Evolutionary conservation across 192 early-diverging fungal genomes (phyloP).

Genomic region (Backusella morwellensis): DNA sequence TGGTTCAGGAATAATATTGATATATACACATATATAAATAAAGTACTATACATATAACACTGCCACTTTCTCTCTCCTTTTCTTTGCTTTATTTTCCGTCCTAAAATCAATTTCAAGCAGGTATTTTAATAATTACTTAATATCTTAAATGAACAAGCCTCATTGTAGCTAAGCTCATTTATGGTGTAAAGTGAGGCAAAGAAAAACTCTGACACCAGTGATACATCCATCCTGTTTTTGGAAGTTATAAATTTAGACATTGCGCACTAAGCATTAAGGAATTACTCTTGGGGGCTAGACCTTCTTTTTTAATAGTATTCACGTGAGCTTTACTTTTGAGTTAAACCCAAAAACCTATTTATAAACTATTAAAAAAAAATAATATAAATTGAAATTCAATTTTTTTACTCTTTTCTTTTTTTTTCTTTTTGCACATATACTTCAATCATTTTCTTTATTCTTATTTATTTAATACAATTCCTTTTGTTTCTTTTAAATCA

Average conservation of each 20-base stretch:
- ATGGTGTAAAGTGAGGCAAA: conserved; percentile 3
- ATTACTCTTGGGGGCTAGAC: conserved; percentile 4
- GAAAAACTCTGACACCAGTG: not conserved
- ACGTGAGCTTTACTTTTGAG: not conserved
- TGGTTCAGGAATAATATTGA: not conserved
- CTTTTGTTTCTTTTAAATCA: not conserved
- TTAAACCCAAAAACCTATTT: not conserved
- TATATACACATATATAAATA: not conserved
- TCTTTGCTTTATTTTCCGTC: not conserved
- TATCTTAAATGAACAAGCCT: not conserved
- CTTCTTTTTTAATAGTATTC: not conserved
- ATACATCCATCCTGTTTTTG: not conserved
- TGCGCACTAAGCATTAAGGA: not conserved
- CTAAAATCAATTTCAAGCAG: not conserved
- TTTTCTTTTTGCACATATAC: not conserved
- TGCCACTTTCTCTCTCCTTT: not conserved
- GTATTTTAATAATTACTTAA: not conserved
- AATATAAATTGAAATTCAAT: not conserved
- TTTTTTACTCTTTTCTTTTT: not conserved
- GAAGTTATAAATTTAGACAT: conserved; percentile 4
- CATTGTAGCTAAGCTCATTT: not conserved
- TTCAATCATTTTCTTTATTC: not conserved
- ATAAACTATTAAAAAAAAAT: not conserved
- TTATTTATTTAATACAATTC: conserved; percentile 1
- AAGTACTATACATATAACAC: too few species aligned